Evolutionary conservation across 768 basidiomycete genomes (phyloP), one percentile per base, ranked within the genome.

Genomic region (Dacryopinax spathularia): DNA sequence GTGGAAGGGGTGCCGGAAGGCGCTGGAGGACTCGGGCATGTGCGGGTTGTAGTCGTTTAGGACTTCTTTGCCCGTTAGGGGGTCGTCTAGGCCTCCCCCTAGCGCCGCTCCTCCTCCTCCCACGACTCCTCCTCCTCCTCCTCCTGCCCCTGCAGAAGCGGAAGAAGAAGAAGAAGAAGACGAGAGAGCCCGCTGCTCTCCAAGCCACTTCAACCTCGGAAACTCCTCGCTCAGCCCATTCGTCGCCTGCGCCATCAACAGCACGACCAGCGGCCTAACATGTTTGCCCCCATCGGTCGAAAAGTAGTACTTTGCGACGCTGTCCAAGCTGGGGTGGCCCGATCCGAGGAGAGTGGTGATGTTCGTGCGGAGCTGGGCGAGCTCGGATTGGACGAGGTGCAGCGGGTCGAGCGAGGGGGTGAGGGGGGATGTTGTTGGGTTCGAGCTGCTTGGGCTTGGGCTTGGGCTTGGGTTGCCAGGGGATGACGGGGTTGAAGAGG

Each of bases 281-380:
- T 97, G 93, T 71, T 93, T 93, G 0, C 77, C 77, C n/a, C n/a
- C n/a, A 41, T 76, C 76, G 12, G 91, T 89, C 15, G 87, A 86
- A 72, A 97, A 97, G 77, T 96, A 97, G 75, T 90, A 93, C 67
- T 89, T 83, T 1, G 95, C 93, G 62, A 96, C 85, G 61, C 89
- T 85, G 65, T 86, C 84, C 61, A 98, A 84, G 2, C 85, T 83
- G 0, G 95, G 89, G 73, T 97, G 91, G 7, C 91, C 88, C 1
- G 89, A 87, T 20, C 91, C 93, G 6, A 98, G 81, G 37, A 98
- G 80, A 65, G 78, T 76, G 65, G 48, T 56, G 48, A 56, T 56
- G 48, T 56, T 85, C 12, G 65, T 60, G 41, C 72, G 73, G 34
- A 77, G 68, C 37, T 73, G 71, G 3, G 64, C 25, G 13, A 56